Conservation (phyloP, 371 early-diverging fungal species). For the Mucor sp. region DNA sequence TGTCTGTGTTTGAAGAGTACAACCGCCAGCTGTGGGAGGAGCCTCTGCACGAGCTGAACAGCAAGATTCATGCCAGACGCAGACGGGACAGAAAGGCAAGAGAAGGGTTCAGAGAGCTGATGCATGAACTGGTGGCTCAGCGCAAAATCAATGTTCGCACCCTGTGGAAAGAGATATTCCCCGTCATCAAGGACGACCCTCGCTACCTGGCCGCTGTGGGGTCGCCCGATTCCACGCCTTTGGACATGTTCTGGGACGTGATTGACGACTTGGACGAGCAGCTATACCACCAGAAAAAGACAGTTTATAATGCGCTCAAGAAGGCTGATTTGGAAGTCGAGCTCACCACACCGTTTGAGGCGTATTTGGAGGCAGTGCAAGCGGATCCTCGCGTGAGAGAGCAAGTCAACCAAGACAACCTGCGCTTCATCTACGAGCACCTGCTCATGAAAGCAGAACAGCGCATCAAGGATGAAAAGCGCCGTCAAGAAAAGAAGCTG, state of each 20-base stretch:
- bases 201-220: slow-evolving; percentile 79
- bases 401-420: slow-evolving; percentile 21
- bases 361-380: slow-evolving; percentile 30
- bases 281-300: slow-evolving; percentile 70
- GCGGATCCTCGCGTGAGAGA: slow-evolving; percentile 1
- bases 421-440: slow-evolving; percentile 32
- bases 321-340: slow-evolving; percentile 51
- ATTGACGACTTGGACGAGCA: slow-evolving; percentile 81
- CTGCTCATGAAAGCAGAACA: slow-evolving; percentile 59
- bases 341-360: slow-evolving; percentile 53
- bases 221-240: slow-evolving; percentile 81
- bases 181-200: slow-evolving; percentile 69
- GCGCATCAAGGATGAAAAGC: slow-evolving; percentile 72
- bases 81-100: slow-evolving; percentile 73
- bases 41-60: slow-evolving; percentile 46
- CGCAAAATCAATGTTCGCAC: slow-evolving; percentile 68
- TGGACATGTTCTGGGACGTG: slow-evolving; percentile 92
- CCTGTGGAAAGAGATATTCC: slow-evolving; percentile 86
- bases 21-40: slow-evolving; percentile 67
- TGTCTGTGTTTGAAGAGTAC: slow-evolving; percentile 81
- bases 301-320: slow-evolving; percentile 61
- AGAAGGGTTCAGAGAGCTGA: slow-evolving; percentile 63
- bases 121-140: slow-evolving; percentile 57
- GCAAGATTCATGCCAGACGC: slow-evolving; percentile 37
- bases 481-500: slow-evolving; percentile 68